phyloP scores from a whole-genome alignment of 768 basidiomycete genomes.

The Lactifluus echinatus region DNA sequence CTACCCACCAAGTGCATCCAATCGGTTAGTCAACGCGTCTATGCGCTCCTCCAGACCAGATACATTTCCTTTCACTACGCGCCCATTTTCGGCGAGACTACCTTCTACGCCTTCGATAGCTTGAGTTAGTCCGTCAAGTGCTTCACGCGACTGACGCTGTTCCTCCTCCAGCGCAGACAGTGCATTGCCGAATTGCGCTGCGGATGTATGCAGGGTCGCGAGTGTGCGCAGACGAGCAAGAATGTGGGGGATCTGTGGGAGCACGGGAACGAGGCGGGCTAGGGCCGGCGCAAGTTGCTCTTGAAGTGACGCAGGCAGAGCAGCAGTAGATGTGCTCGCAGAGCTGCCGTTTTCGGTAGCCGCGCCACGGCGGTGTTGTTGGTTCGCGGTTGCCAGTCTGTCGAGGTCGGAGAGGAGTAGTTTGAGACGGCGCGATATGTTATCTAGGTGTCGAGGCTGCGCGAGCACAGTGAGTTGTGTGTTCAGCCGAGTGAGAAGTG shows the following conservation, averaged over 20 bases:
- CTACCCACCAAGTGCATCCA: slow-evolving; percentile 30
- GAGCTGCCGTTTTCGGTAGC: slow-evolving; percentile 2
- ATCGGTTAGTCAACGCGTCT: slow-evolving; percentile 36
- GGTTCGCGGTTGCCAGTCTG: slow-evolving; percentile 44
- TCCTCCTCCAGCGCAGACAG: slow-evolving; percentile 63
- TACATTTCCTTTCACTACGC: slow-evolving; percentile 66
- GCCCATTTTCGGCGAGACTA: slow-evolving; percentile 67
- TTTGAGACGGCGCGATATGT: slow-evolving; percentile 89
- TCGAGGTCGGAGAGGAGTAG: slow-evolving; percentile 89
- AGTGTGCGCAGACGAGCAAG: slow-evolving; percentile 83
- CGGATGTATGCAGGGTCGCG: slow-evolving; percentile 70
- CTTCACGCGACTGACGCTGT: slow-evolving; percentile 53
- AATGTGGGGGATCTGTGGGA: slow-evolving; percentile 84
- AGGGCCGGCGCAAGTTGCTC: slow-evolving; percentile 65
- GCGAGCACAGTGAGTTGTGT: slow-evolving; percentile 82
- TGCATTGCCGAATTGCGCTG: slow-evolving; percentile 65
- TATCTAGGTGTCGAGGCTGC: slow-evolving; percentile 93
- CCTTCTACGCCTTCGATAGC: slow-evolving; percentile 67
- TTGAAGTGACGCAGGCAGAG: slow-evolving; percentile 30
- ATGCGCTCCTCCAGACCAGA: slow-evolving; percentile 56
- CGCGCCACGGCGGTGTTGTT: slow-evolving; percentile 32
- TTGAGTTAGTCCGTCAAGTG: slow-evolving; percentile 54
- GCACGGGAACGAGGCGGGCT: slow-evolving; percentile 57
- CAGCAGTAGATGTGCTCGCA: slow-evolving; percentile 12
- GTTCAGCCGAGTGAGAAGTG: slow-evolving; percentile 73